Conservation (phyloP, 257 asterid species). For the Penstemon barbatus region DNA sequence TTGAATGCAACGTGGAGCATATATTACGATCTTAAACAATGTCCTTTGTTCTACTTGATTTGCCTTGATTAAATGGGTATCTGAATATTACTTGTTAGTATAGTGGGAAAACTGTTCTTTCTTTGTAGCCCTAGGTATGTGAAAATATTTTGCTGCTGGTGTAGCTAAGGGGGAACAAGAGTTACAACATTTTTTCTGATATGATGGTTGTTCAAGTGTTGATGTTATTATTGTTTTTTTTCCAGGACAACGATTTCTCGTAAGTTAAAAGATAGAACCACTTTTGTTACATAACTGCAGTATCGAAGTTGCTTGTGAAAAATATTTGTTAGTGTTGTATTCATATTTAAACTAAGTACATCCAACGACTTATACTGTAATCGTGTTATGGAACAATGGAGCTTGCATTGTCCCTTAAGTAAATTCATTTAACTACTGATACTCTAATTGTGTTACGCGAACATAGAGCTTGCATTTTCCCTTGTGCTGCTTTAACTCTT, state of each 20-base stretch:
- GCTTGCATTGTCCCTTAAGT: not conserved
- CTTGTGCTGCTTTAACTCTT: conserved; percentile 49
- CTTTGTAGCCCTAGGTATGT: not conserved
- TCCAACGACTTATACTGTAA: not conserved
- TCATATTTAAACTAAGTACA: not conserved
- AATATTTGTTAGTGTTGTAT: not conserved
- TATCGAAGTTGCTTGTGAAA: not conserved
- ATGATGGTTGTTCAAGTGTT: not conserved
- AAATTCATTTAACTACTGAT: not conserved
- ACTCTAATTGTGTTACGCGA: not conserved
- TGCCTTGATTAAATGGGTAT: not conserved
- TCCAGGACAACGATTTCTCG: not conserved
- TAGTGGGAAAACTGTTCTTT: not conserved
- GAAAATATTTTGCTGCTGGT: not conserved
- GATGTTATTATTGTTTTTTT: not conserved
- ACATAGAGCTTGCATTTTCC: conserved; percentile 14
- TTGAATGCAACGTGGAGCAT: too few relatives aligned
- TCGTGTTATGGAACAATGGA: not conserved
- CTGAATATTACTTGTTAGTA: not conserved
- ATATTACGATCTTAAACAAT: not conserved
- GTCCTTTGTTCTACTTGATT: not conserved
- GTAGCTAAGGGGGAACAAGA: not conserved
- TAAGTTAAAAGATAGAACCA: not conserved
- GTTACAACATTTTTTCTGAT: not conserved
- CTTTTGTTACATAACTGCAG: not conserved